phyloP scores from a whole-genome alignment of 371 early-diverging fungal species.

The Nematocida parisii region DNA sequence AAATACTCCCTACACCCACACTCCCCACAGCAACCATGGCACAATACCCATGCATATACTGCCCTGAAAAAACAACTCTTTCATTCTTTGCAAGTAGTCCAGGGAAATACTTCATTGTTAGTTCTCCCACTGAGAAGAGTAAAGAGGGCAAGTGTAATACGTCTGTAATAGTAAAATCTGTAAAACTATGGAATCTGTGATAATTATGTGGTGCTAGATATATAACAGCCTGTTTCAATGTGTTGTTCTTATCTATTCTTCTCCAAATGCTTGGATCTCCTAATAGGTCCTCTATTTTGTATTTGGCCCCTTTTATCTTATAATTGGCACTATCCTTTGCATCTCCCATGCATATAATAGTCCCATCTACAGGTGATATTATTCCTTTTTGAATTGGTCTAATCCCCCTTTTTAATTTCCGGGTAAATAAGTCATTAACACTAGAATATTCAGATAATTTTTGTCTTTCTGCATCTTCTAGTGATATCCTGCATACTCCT shows the following conservation, averaged over 20 bases:
- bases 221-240: constrained; percentile 21
- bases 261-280: background rate
- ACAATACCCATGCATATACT: background rate
- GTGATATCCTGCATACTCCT: background rate
- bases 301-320: constrained; percentile 33
- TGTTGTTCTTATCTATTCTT: background rate
- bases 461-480: constrained; percentile 34
- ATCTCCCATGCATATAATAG: constrained; percentile 4
- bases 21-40: constrained; percentile 47
- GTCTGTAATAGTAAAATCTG: constrained; percentile 4
- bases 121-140: constrained; percentile 37
- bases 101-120: constrained; percentile 31
- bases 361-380: constrained; percentile 30
- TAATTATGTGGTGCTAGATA: constrained; percentile 44
- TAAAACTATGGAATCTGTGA: constrained; percentile 42
- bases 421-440: constrained; percentile 31
- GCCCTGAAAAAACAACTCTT: constrained; percentile 26
- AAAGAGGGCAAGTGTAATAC: constrained; percentile 30
- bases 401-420: background rate
- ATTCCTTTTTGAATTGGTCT: constrained; percentile 8
- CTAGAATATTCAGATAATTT: constrained; percentile 9
- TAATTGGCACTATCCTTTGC: background rate
- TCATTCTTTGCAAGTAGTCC: constrained; percentile 49
- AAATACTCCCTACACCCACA: constrained; percentile 47
- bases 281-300: constrained; percentile 33